These are phyloP conservation scores for Scedosporium dehoogii DNA, from an alignment of 2,329 filamentous ascomycete genomes.

Conservation along the genomic window DNA sequence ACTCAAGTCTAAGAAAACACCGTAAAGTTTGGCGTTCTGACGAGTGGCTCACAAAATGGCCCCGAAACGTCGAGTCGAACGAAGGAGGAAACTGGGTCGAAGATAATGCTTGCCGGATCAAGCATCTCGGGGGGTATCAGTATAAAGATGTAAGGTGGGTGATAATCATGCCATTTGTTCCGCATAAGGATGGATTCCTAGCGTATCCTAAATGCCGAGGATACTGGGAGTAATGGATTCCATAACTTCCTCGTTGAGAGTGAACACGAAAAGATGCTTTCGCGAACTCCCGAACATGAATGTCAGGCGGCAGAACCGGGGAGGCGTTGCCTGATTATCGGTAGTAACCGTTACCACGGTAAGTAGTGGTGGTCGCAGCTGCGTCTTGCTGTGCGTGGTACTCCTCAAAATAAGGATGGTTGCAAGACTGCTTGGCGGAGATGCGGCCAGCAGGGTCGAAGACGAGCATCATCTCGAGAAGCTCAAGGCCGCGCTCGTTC, in stretches of 20 bases:
- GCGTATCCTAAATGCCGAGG: conserved; percentile 5
- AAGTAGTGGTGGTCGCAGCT: conserved; percentile 11
- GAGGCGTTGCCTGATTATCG: not conserved
- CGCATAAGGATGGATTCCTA: not conserved
- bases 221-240: not conserved
- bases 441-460: conserved; percentile 83
- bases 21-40: no score
- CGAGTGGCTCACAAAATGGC: no score
- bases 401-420: conserved; percentile 69
- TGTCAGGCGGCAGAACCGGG: not conserved
- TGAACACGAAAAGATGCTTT: not conserved
- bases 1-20: no score
- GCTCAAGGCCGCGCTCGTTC: conserved; percentile 60
- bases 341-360: conserved; percentile 25
- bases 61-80: no score
- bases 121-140: not conserved
- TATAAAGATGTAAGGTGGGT: not conserved
- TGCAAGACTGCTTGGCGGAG: conserved; percentile 78
- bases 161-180: not conserved
- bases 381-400: conserved; percentile 20
- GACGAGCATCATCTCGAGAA: conserved; percentile 62
- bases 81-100: no score
- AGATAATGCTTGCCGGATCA: not conserved
- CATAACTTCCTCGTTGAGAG: not conserved
- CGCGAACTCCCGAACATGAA: not conserved